Base-by-base conservation (phyloP, 1,139 yeast genomes). In the Taphrina flavorubra region DNA sequence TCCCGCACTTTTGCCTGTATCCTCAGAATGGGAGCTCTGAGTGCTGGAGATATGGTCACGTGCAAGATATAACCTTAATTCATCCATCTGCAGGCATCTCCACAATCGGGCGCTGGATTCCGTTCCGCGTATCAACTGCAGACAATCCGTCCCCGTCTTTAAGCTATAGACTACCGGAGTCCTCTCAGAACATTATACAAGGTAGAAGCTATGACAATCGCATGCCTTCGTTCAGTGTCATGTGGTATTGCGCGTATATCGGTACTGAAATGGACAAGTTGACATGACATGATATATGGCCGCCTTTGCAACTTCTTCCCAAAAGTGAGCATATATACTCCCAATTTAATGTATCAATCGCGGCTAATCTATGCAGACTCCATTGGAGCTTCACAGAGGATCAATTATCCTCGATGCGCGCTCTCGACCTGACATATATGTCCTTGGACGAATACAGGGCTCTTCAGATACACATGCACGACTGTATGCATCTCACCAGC, bases 321-420 rank as follows among this genome's bases (percentile, higher is more conserved):
- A 49, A 10, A 49, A 25, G 53, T 49, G 10, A 20, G 31, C 31
- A 25, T 25, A 25, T 25, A 25, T 25, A 25, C 31, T 25, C 31
- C 31, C 31, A 4, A 2, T 4, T 4, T 25, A 4, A 25, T 25
- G 4, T 25, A 25, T 2, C 4, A 25, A 25, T 25, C 47, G n/a
- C 47, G 8, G n/a, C 47, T 44, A 16, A 25, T n/a, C 14, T n/a
- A 5, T 11, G 31, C 58, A 67, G 89, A 56, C 77, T 76, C 58
- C 79, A 83, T 72, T 88, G 92, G 92, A 87, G 85, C 71, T 83
- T 83, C 74, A 80, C 86, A 0, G 79, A 85, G 63, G 83, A 83
- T 31, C 76, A 81, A 42, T 78, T 87, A 20, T 76, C 76, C 6
- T 77, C 78, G 46, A 77, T 80, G 39, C 78, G 88, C 56, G 72